Percentiles rank a stretch among this genome's conserved stretches.
Conservation (phyloP, 257 asterid species). For the Voacanga thouarsii region DNA sequence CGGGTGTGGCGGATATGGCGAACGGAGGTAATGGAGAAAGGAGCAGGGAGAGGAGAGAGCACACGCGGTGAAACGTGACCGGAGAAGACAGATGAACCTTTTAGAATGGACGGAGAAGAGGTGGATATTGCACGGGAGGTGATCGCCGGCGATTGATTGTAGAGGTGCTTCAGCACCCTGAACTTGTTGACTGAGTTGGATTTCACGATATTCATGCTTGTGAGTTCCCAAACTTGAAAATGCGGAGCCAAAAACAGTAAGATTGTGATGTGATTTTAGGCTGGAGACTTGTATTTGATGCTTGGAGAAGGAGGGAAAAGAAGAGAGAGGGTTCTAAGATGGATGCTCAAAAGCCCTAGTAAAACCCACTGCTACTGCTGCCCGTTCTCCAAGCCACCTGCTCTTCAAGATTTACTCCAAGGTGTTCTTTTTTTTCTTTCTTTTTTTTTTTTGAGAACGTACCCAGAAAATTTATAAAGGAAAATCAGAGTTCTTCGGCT, state of each 20-base stretch:
- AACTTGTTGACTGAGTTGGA: constrained; percentile 44
- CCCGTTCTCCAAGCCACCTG: constrained; percentile 5
- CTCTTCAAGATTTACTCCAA: not conserved
- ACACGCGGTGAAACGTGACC: constrained; percentile 21
- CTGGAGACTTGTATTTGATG: not conserved
- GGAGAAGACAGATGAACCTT: constrained; percentile 27
- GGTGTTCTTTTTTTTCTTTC: not conserved
- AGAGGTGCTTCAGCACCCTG: constrained; percentile 31
- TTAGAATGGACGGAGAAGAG: constrained; percentile 44
- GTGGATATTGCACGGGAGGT: constrained; percentile 52
- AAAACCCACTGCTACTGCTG: constrained; percentile 19
- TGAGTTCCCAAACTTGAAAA: not conserved
- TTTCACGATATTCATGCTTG: constrained; percentile 46
- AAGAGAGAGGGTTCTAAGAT: not conserved
- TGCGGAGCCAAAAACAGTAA: not conserved
- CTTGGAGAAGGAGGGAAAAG: not conserved
- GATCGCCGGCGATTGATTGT: constrained; percentile 33
- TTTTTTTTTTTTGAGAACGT: not conserved
- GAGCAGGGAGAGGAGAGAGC: constrained; percentile 30
- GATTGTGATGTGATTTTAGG: not conserved
- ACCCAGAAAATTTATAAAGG: too few species aligned
- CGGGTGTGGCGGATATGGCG: constrained; percentile 63
- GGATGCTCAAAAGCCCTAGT: constrained; percentile 19
- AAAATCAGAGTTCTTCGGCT: too few species aligned
- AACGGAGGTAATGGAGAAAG: constrained; percentile 38